These are phyloP conservation scores for Cladophialophora yegresii DNA, from an alignment of 2,329 filamentous ascomycete species.

Conservation along the genomic window DNA sequence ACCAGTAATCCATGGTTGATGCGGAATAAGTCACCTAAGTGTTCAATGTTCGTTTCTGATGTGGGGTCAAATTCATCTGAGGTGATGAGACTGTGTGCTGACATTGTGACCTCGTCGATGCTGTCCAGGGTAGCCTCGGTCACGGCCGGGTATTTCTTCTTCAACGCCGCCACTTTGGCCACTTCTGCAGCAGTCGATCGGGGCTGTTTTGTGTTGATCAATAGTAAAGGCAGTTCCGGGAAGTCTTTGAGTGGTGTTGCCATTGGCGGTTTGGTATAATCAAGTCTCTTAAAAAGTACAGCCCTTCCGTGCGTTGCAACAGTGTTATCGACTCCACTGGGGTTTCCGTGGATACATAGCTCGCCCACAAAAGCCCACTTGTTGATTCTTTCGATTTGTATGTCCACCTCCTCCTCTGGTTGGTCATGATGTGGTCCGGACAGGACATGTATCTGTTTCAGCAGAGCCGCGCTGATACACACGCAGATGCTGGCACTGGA, in stretches of 20 bases:
- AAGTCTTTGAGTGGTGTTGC: conserved; percentile 82
- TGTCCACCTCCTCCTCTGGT: conserved; percentile 78
- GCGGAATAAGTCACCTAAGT: conserved; percentile 82
- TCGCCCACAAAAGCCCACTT: conserved; percentile 96
- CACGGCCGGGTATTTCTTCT: conserved; percentile 70
- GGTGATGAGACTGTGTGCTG: conserved; percentile 58
- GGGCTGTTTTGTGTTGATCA: conserved; percentile 84
- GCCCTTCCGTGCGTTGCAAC: conserved; percentile 92
- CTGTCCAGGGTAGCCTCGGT: conserved; percentile 79
- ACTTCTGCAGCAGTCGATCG: conserved; percentile 87
- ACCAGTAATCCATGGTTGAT: conserved; percentile 92
- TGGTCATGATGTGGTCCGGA: conserved; percentile 92
- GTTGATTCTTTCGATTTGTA: conserved; percentile 94
- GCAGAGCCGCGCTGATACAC: conserved; percentile 78
- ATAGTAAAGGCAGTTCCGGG: conserved; percentile 83
- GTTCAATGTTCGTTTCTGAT: conserved; percentile 64
- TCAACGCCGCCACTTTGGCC: conserved; percentile 76
- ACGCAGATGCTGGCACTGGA: conserved; percentile 94
- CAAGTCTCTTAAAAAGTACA: conserved; percentile 80
- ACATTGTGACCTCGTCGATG: conserved; percentile 67
- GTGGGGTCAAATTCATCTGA: conserved; percentile 68
- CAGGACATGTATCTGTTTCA: conserved; percentile 84
- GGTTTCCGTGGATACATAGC: conserved; percentile 96
- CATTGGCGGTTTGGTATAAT: conserved; percentile 73
- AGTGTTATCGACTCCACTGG: conserved; percentile 95